Evolutionary conservation across 768 basidiomycete species (phyloP), one percentile per base, ranked within the genome.

Genomic region (Pleurotus salmoneostramineus): DNA sequence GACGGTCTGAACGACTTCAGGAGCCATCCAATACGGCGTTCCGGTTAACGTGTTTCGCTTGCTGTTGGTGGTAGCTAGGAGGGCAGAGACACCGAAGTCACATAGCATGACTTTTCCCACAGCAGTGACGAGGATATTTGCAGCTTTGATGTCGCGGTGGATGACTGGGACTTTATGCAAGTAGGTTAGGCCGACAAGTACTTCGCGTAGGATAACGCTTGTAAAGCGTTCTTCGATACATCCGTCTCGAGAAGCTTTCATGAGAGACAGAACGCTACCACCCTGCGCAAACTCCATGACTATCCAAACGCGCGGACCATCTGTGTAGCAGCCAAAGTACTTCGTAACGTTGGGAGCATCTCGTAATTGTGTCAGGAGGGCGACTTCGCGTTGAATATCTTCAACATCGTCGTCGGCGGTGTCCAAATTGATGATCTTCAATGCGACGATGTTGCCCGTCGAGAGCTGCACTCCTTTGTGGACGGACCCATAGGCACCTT

Each of bases 1-100:
- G 8, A 91, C 87, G 7, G 82, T 80, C 62, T 93, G 91, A 12
- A 96, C 92, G 3, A 98, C 94, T 71, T 99, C 97, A 0, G 97
- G 97, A 0, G 97, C 97, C 97, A 99, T 99, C 96, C 96, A 98
- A 69, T 97, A 93, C 0, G 95, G 96, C 1, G 97, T 98, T 1
- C 97, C 97, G 60, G 95, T 93, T 66, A 98, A 83, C 0, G 97
- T 99, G 54, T 95, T 94, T 21, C 97, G 85, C 71, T 98, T 98
- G 70, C 93, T 93, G 8, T 88, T 85, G 2, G 85, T 79, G 12
- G 86, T 91, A 27, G 85, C 83, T 55, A 98, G 82, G 37, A 97
- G 83, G 2, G 95, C 97, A 3, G 96, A 97, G 48, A 99, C 97
- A 32, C 97, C 97, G 70, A 99, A 99, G 73, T 99, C 97, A 69